phyloP scores from a whole-genome alignment of 306 rosid species.

The Trifolium repens region DNA sequence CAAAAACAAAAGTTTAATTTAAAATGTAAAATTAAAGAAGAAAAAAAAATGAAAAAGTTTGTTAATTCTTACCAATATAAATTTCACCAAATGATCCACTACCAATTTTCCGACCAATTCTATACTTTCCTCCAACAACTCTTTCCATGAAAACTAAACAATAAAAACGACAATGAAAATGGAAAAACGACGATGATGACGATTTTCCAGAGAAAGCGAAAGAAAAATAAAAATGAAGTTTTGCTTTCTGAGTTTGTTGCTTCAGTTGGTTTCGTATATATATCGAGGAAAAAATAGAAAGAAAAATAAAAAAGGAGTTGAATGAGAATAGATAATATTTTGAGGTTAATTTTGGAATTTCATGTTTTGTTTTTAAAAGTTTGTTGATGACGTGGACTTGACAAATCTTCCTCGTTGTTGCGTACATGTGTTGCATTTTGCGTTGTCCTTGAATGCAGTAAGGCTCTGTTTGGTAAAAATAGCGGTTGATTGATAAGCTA shows the following conservation, averaged over 20 bases:
- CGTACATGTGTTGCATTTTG: conserved; percentile 29
- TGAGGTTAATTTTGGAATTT: conserved; percentile 24
- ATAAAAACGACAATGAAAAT: neutral
- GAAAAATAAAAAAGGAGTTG: neutral
- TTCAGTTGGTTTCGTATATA: conserved; percentile 29
- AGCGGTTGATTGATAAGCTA: too few species aligned
- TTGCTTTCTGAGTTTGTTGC: conserved; percentile 25
- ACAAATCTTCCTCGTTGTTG: neutral
- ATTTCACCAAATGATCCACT: conserved; percentile 80
- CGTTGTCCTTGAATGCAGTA: conserved; percentile 27
- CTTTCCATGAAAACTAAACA: conserved; percentile 54
- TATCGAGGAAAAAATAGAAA: conserved; percentile 23
- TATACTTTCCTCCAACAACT: conserved; percentile 59
- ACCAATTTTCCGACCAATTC: conserved; percentile 69
- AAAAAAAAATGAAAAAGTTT: neutral
- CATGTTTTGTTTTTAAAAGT: neutral
- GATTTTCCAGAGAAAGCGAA: neutral
- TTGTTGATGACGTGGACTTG: conserved; percentile 11
- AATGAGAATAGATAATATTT: neutral
- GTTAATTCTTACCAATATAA: conserved; percentile 49
- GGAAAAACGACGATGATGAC: neutral
- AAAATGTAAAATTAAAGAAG: neutral
- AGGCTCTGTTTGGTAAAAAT: too few species aligned
- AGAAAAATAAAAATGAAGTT: neutral
- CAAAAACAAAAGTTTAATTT: neutral